Base-by-base conservation (phyloP, 257 asterid genomes). In the Coffea canephora region DNA sequence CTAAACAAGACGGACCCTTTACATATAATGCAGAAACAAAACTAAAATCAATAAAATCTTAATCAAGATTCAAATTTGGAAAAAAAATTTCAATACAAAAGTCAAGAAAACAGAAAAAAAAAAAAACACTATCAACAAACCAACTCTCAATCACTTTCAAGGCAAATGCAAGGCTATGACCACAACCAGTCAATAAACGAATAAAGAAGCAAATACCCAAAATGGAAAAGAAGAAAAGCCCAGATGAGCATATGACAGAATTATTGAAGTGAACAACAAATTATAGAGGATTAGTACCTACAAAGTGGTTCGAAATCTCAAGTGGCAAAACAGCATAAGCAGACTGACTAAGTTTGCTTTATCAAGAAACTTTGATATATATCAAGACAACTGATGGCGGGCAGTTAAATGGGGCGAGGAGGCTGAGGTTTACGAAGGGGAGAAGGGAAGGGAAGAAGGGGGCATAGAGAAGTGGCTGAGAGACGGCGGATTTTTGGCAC, bases 401-500 rank as follows among this genome's bases (percentile, higher is more conserved):
- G 23, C 2, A 55, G 62, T 16, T 16, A 7, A 55, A 55, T 55
- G 62, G n/a, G n/a, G 59, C 19, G 59, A 14, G 9, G 62, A 55
- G n/a, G 62, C 62, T 55, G 62, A 55, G 62, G n/a, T 55, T 55
- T 55, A 55, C 62, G n/a, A 55, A 55, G 62, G 62, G 62, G 62
- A 55, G 62, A 55, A 55, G 62, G 66, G 52, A 65, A 59, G 69
- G 67, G 39, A 18, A 18, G 68, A 6, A 7, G 18, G 21, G 68
- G 69, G 69, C 43, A 59, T 10, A 67, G 66, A 77, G 80, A 67
- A 67, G 75, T 67, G 80, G 80, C 80, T 31, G 65, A 52, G 76
- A 69, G 81, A 78, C 81, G 81, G 81, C 81, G 81, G 76, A 78
- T 21, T 52, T 31, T 78, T 68, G n/a, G 75, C 48, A 2, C 4